These are phyloP conservation scores for Thyridium curvatum DNA, from an alignment of 2,329 filamentous ascomycete genomes.

Conservation along the genomic window DNA sequence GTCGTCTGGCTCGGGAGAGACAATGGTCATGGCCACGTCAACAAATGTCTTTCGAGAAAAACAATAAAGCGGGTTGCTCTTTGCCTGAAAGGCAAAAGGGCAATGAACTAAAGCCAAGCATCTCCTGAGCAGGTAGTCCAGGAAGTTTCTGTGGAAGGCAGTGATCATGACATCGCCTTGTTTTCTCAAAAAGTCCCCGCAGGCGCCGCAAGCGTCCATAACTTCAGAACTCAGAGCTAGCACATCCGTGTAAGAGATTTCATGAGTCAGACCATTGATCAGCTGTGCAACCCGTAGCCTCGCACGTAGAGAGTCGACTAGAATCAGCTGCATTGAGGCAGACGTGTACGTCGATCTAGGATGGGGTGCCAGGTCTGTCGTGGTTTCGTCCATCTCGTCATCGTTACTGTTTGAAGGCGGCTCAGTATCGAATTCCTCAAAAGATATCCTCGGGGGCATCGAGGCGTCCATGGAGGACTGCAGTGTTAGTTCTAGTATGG, in stretches of 20 bases:
- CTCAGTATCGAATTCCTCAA: slow-evolving; percentile 32
- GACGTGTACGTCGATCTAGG: slow-evolving; percentile 19
- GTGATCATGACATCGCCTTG: slow-evolving; percentile 14
- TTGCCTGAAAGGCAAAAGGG: slow-evolving; percentile 35
- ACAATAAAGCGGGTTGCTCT: slow-evolving; percentile 36
- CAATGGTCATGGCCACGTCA: slow-evolving; percentile 31
- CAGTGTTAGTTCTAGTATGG: slow-evolving; percentile 30
- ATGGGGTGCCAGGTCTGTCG: slow-evolving; percentile 11
- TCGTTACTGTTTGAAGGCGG: slow-evolving; percentile 29
- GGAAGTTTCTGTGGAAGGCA: slow-evolving; percentile 38
- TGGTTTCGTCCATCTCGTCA: slow-evolving; percentile 13
- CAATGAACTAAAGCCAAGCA: slow-evolving; percentile 50
- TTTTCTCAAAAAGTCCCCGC: slow-evolving; percentile 12
- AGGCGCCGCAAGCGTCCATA: slow-evolving; percentile 14
- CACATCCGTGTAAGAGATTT: slow-evolving; percentile 25
- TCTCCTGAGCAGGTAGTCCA: slow-evolving; percentile 45
- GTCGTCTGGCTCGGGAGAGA: slow-evolving; percentile 26
- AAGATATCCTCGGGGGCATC: slow-evolving; percentile 30
- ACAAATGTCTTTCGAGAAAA: slow-evolving; percentile 41
- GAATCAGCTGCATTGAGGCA: slow-evolving; percentile 25
- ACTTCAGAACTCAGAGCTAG: slow-evolving; percentile 26
- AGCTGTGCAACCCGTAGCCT: slow-evolving; percentile 26
- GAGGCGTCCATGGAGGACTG: slow-evolving; percentile 31
- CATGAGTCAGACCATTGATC: slow-evolving; percentile 24
- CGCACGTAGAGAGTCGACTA: slow-evolving; percentile 26